phyloP scores from a whole-genome alignment of 768 basidiomycete species.

The Hygrocybe punicea region DNA sequence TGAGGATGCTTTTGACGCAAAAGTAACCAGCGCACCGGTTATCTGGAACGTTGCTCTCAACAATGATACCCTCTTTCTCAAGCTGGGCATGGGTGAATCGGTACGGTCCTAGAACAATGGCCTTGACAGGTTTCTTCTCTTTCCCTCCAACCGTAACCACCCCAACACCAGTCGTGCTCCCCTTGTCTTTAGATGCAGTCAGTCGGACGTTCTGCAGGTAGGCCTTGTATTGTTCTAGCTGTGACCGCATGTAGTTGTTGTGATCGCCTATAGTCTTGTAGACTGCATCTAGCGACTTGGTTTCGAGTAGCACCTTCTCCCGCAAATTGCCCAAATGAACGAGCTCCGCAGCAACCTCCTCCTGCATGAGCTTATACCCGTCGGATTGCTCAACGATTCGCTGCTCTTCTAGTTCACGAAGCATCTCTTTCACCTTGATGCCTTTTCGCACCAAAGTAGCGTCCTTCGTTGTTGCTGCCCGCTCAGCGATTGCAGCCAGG shows the following conservation, averaged over 20 bases:
- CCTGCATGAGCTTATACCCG: constrained; percentile 92
- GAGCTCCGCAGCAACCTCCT: constrained; percentile 93
- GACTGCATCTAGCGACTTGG: constrained; percentile 88
- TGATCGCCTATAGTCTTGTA: constrained; percentile 99
- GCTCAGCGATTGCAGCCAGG: constrained; percentile 83
- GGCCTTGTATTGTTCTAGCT: constrained; percentile 99
- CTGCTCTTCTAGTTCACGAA: constrained; percentile 89
- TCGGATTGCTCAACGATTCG: constrained; percentile 80
- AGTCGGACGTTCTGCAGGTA: constrained; percentile 97
- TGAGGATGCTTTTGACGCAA: constrained; percentile 4
- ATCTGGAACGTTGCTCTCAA: constrained; percentile 98
- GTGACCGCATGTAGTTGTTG: constrained; percentile 93
- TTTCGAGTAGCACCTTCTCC: constrained; percentile 93
- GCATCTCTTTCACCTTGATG: constrained; percentile 99
- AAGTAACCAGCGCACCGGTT: constrained; percentile 62
- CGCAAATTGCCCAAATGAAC: constrained; percentile 93
- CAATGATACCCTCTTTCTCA: constrained; percentile 98
- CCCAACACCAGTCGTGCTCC: constrained; percentile 82
- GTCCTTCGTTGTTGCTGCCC: constrained; percentile 96
- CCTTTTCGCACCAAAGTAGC: constrained; percentile 92
- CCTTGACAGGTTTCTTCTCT: constrained; percentile 89
- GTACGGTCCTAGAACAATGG: constrained; percentile 88
- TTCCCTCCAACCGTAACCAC: constrained; percentile 95
- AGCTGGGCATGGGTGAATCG: constrained; percentile 97
- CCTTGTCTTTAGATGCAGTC: constrained; percentile 85